Evolutionary conservation across 345 rosid genomes (phyloP).

Genomic region (Dipteronia sinensis): DNA sequence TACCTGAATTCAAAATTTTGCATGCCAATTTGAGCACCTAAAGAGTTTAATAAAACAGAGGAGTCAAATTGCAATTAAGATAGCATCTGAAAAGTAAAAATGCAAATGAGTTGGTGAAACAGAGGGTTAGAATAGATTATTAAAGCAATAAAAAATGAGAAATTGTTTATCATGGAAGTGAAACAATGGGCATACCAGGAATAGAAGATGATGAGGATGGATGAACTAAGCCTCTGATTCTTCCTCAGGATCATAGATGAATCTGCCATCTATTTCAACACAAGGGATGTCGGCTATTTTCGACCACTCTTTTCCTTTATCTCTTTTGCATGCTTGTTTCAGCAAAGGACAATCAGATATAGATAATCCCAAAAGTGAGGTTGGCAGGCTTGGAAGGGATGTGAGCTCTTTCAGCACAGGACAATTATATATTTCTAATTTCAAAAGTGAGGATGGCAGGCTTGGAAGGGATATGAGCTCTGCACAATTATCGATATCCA

Average conservation of each 20-base stretch:
- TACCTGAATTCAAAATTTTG: too few relatives aligned
- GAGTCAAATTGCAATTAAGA: too few relatives aligned
- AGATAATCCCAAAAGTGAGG: too few relatives aligned
- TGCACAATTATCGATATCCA: conserved; percentile 8
- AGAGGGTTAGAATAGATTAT: too few relatives aligned
- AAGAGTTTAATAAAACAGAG: too few relatives aligned
- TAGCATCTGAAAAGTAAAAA: too few relatives aligned
- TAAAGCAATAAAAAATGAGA: background rate
- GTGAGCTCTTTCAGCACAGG: background rate
- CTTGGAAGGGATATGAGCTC: conserved; percentile 22
- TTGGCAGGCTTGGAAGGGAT: too few relatives aligned
- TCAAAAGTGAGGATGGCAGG: conserved; percentile 1
- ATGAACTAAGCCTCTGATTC: too few relatives aligned
- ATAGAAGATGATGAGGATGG: background rate
- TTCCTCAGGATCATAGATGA: too few relatives aligned
- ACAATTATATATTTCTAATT: background rate
- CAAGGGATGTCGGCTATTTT: background rate
- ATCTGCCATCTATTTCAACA: background rate
- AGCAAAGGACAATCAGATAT: too few relatives aligned
- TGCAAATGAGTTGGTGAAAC: background rate
- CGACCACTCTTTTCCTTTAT: background rate
- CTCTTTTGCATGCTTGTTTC: background rate
- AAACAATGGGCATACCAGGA: background rate
- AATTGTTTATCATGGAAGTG: background rate
- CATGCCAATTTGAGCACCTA: too few relatives aligned